A percentile compares a stretch with the other conserved stretches of the same genome.
Conservation (phyloP, 192 early-diverging fungal species). For the Coemansia sp. region DNA sequence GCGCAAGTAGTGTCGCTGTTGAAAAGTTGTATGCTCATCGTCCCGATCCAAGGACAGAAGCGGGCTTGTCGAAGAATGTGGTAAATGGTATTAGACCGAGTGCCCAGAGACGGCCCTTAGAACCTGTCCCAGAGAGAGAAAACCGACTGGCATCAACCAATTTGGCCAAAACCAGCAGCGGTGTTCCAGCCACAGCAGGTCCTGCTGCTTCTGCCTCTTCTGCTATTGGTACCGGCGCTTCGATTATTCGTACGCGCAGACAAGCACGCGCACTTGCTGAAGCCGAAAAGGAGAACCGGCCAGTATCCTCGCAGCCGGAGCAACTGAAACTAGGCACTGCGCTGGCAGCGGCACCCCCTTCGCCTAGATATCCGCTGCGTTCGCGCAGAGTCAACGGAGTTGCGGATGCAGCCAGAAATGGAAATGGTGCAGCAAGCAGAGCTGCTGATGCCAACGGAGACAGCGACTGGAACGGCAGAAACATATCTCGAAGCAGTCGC, state of each 20-base stretch:
- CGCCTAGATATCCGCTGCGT: conserved; percentile 32
- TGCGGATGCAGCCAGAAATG: background rate
- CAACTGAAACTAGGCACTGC: conserved; percentile 9
- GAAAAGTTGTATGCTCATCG: background rate
- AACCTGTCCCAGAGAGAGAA: conserved; percentile 34
- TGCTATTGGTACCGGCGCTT: background rate
- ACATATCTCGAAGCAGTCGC: background rate
- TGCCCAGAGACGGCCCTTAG: conserved; percentile 17
- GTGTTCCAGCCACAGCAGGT: background rate
- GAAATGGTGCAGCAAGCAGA: background rate
- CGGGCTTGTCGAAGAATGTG: background rate
- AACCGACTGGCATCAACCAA: conserved; percentile 4
- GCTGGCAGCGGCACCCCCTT: background rate
- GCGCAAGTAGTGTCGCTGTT: background rate
- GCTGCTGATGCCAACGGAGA: background rate
- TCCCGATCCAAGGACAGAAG: background rate
- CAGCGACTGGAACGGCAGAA: background rate
- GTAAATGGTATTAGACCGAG: background rate
- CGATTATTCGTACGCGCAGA: conserved; percentile 3
- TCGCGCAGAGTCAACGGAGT: conserved; percentile 14
- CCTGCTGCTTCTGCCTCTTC: background rate
- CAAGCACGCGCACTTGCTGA: conserved; percentile 13
- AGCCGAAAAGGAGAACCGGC: conserved; percentile 34
- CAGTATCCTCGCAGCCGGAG: conserved; percentile 8
- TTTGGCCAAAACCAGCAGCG: background rate